Evolutionary conservation across 2,329 filamentous ascomycete genomes (phyloP).

Genomic region (Trichoderma sp.): DNA sequence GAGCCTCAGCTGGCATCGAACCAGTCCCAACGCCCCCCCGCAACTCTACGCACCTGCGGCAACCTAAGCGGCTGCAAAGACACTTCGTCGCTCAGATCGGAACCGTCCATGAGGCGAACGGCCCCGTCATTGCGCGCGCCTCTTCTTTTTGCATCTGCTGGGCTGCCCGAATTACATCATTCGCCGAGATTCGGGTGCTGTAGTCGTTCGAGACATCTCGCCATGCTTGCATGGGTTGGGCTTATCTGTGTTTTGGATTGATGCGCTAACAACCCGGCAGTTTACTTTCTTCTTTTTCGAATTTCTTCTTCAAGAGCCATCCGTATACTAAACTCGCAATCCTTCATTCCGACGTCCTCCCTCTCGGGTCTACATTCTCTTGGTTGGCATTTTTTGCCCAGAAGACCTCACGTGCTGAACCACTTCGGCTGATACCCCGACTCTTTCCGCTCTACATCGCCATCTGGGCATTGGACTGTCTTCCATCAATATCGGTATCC

Average conservation of each 20-base stretch:
- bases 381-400: neutral
- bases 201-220: slow-evolving; percentile 2
- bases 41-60: neutral
- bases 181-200: neutral
- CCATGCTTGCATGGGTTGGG: neutral
- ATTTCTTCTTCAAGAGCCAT: neutral
- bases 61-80: neutral
- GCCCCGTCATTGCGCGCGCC: neutral
- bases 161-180: slow-evolving; percentile 7
- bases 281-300: slow-evolving; percentile 3
- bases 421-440: neutral
- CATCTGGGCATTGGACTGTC: slow-evolving; percentile 17
- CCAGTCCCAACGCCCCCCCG: neutral
- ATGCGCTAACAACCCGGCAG: slow-evolving; percentile 3
- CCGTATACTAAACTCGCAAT: neutral
- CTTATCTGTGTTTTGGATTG: neutral
- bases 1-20: neutral
- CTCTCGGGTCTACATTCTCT: neutral
- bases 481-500: neutral
- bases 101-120: neutral
- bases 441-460: neutral
- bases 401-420: slow-evolving; percentile 12
- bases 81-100: neutral
- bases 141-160: neutral
- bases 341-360: neutral